phyloP scores from a whole-genome alignment of 768 basidiomycete species.

The Tricholoma sp. region DNA sequence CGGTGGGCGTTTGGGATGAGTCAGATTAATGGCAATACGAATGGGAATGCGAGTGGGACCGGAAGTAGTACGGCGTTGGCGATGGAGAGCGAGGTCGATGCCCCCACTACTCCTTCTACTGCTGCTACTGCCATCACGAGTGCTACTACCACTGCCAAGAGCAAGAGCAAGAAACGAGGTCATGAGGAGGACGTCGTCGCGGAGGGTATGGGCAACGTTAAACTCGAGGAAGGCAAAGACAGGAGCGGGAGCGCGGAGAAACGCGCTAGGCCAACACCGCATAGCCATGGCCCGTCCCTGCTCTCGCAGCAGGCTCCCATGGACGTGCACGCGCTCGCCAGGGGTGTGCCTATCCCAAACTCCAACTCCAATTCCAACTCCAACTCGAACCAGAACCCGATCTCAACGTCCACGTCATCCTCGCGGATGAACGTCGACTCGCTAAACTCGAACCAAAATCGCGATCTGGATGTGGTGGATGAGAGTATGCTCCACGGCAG shows the following conservation, averaged over 20 bases:
- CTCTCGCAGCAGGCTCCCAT: conserved; percentile 65
- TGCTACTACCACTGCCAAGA: background rate
- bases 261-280: conserved; percentile 16
- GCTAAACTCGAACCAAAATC: background rate
- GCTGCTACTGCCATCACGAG: no score
- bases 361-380: background rate
- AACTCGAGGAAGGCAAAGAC: conserved; percentile 2
- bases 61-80: background rate
- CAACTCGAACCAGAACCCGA: background rate
- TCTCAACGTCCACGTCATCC: no score
- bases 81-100: background rate
- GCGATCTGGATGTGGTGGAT: background rate
- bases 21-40: conserved; percentile 59
- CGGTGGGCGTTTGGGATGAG: conserved; percentile 91
- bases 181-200: background rate
- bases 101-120: no score
- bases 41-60: conserved; percentile 5
- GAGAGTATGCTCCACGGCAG: background rate
- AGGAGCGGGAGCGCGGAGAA: conserved; percentile 16
- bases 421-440: background rate
- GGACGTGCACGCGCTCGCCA: conserved; percentile 4
- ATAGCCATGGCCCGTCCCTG: conserved; percentile 55
- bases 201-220: background rate
- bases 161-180: background rate
- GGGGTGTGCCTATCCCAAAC: background rate